These are phyloP conservation scores for Ascochyta clinopodiicola DNA, from an alignment of 2,329 filamentous ascomycete genomes.

Conservation along the genomic window DNA sequence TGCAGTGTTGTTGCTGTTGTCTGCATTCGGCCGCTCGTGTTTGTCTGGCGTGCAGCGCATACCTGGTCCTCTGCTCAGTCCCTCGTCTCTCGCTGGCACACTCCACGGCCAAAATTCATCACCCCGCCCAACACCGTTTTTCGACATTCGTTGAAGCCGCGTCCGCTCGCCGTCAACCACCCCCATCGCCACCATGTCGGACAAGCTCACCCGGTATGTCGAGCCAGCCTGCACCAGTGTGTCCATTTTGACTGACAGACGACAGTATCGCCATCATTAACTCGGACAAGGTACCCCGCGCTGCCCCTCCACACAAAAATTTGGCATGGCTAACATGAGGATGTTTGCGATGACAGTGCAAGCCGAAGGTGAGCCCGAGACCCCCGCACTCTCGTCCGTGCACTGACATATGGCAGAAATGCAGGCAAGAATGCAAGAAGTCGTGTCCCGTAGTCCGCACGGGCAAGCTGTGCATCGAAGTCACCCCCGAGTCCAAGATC, in stretches of 20 bases:
- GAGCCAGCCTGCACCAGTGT: background rate
- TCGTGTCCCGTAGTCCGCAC: constrained; percentile 96
- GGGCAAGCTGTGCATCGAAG: constrained; percentile 97
- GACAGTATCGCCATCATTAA: constrained; percentile 94
- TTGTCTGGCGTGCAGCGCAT: constrained; percentile 11
- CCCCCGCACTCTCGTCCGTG: constrained; percentile 26
- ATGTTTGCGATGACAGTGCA: constrained; percentile 70
- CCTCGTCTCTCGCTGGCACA: constrained; percentile 20
- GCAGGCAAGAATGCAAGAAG: constrained; percentile 98
- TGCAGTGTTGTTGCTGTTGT: constrained; percentile 11
- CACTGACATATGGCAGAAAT: constrained; percentile 72
- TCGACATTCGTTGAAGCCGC: constrained; percentile 17
- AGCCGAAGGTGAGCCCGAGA: constrained; percentile 72
- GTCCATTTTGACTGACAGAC: constrained; percentile 23
- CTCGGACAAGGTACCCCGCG: constrained; percentile 81
- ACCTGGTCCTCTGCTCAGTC: background rate
- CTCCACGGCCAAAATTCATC: constrained; percentile 25
- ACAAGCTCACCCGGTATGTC: constrained; percentile 90
- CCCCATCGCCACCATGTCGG: constrained; percentile 68
- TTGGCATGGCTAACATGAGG: constrained; percentile 40
- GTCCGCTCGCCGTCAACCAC: constrained; percentile 20
- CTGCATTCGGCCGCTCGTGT: constrained; percentile 1
- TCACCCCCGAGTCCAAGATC: constrained; percentile 84
- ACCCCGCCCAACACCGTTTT: constrained; percentile 23
- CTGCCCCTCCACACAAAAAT: constrained; percentile 51